phyloP scores from a whole-genome alignment of 345 rosid species.

The Boechera stricta region DNA sequence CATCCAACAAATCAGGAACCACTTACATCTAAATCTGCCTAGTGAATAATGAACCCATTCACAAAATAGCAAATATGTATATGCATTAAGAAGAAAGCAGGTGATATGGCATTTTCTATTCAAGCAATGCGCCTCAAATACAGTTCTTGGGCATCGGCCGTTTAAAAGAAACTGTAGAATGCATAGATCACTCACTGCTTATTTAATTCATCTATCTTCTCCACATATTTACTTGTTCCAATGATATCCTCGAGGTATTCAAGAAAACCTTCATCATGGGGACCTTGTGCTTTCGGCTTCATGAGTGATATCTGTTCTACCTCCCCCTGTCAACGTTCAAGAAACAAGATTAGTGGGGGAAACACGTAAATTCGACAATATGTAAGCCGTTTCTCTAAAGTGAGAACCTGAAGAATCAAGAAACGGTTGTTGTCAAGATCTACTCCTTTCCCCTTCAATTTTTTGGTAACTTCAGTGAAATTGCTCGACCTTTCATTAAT shows the following conservation, averaged over 20 bases:
- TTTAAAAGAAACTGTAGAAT: conserved; percentile 18
- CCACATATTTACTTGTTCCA: conserved; percentile 92
- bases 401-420: conserved; percentile 89
- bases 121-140: conserved; percentile 8
- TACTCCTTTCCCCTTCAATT: conserved; percentile 90
- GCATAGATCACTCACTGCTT: conserved; percentile 67
- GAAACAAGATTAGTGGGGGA: conserved; percentile 11
- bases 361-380: conserved; percentile 17
- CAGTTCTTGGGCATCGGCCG: conserved; percentile 1
- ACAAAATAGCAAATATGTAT: conserved; percentile 23
- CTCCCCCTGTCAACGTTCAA: conserved; percentile 74
- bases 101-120: not conserved
- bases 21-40: conserved; percentile 29
- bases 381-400: not conserved
- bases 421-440: conserved; percentile 99
- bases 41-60: conserved; percentile 9
- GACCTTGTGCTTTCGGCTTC: conserved; percentile 98
- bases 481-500: conserved; percentile 81
- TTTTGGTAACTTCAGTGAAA: conserved; percentile 94
- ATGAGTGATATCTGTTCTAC: conserved; percentile 99
- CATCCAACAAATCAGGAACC: conserved; percentile 23
- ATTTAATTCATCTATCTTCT: conserved; percentile 80
- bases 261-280: conserved; percentile 98
- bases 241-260: conserved; percentile 96
- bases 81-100: conserved; percentile 25